Base-by-base conservation (phyloP, 2,329 filamentous ascomycete genomes). In the Hypoxylon sp. region DNA sequence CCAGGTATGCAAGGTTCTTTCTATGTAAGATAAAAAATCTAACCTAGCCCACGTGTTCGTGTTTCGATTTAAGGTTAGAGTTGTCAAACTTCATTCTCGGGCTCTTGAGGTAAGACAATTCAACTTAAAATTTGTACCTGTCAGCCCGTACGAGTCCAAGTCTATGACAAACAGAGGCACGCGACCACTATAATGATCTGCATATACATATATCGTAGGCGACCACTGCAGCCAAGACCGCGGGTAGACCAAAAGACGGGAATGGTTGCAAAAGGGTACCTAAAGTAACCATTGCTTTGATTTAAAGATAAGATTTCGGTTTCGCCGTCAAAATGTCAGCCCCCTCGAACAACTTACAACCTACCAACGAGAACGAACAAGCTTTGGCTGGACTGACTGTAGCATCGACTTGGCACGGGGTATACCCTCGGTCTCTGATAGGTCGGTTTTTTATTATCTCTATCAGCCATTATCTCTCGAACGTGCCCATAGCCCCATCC, bases 381-480 rank as follows among this genome's bases (percentile, higher is more conserved):
- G 47, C 60, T 58, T 43, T 43, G 8, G 32, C 24, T 28, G 22
- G 13, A 19, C 37, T 43, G 8, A 28, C 24, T 28, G 22, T 4
- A 19, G 34, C 17, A 19, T 32, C 10, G n/a, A 30, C 64, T 67
- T 62, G 61, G 64, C 64, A 67, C 64, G 64, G 57, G 61, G 64
- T 64, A 64, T 51, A 64, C 46, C 30, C 46, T 49, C 20, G 20
- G 11, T 22, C 19, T 56, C 28, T 59, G 7, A 67, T 67, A 62
- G 61, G 64, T 13, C 11, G 15, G 22, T 13, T 5, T 39, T 22
- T 28, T n/a, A n/a, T n/a, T n/a, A n/a, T n/a, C n/a, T n/a, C n/a
- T n/a, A 8, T 15, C 43, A 26, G 43, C 43, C 43, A 46, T 46
- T 46, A 22, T 46, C 43, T 13, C 7, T 44, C 11, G 41, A 20